Evolutionary conservation across 139 green algal genomes (phyloP), one percentile per base, ranked within the genome.

Genomic region (Pseudopediastrum boryanum): DNA sequence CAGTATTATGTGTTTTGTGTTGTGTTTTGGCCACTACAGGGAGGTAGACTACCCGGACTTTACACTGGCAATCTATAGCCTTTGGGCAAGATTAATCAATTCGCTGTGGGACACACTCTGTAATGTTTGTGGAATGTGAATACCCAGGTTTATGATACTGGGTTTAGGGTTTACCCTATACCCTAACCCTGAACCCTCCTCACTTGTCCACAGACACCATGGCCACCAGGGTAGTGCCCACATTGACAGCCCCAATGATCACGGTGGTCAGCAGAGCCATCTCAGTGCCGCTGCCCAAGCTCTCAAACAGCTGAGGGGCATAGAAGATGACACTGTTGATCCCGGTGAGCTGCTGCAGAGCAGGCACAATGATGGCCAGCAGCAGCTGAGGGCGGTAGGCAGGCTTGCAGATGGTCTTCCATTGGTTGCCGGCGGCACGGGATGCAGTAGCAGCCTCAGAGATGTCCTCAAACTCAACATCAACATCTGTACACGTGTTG

Each of bases 291-390:
- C 69, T 48, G 62, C 80, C 80, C 29, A 75, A 38, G 3, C 66
- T 31, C 27, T 75, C 42, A 43, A 85, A 85, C 43, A 85, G 72
- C 80, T 85, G 80, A 33, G 74, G 74, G 16, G 75, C 69, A 39
- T 79, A 84, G 70, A 84, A 84, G 36, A 80, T 81, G 31, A 81
- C 66, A 7, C 29, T 65, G 75, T 81, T 81, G 75, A 81, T 81
- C 77, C 83, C 85, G 31, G 82, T 86, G 21, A 93, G 33, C 79
- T 94, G 89, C 51, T 77, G 70, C 70, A 77, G 70, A 4, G 70
- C 70, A n/a, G n/a, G n/a, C 23, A 77, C 50, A 21, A 77, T 33
- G 3, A 29, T 66, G 13, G 65, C 50, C 13, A 77, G 50, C 70
- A 67, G 70, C 9, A 51, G 70, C 19, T n/a, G n/a, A n/a, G n/a